Evolutionary conservation across 768 basidiomycete species (phyloP).

Genomic region (Rhizopogon vinicolor): DNA sequence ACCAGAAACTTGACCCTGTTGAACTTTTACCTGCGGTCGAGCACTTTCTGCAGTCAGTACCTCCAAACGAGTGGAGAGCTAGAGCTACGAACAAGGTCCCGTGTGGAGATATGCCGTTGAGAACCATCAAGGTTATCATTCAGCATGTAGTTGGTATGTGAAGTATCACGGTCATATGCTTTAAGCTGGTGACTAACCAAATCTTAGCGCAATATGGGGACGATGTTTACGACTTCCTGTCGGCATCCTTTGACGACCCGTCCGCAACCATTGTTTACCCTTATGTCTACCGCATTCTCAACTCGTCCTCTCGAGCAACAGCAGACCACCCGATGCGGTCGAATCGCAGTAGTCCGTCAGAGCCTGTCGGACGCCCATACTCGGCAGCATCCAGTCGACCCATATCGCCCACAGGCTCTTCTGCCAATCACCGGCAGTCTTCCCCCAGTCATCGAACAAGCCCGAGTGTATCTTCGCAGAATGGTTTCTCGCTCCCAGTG

Average conservation of each 20-base stretch:
- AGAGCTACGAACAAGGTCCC: constrained; percentile 88
- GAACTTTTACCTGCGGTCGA: constrained; percentile 92
- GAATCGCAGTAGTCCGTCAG: constrained; percentile 21
- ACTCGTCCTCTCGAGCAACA: constrained; percentile 49
- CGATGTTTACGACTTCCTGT: constrained; percentile 87
- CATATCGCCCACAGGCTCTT: constrained; percentile 66
- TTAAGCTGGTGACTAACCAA: constrained; percentile 8
- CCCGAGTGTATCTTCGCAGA: constrained; percentile 59
- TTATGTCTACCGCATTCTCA: constrained; percentile 89
- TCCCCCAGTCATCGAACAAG: constrained; percentile 65
- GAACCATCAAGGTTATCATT: constrained; percentile 97
- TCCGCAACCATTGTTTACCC: constrained; percentile 96
- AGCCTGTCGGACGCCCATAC: constrained; percentile 40
- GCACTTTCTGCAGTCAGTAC: constrained; percentile 87
- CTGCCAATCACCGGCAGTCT: constrained; percentile 48
- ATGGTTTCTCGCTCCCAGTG: constrained; percentile 46
- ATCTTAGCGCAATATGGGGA: constrained; percentile 74
- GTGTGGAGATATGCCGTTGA: constrained; percentile 94
- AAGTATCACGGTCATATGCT: neutral
- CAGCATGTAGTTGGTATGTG: constrained; percentile 93
- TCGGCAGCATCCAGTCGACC: constrained; percentile 67
- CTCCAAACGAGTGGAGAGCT: constrained; percentile 94
- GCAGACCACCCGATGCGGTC: constrained; percentile 28
- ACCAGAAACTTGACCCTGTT: constrained; percentile 76
- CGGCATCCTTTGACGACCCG: constrained; percentile 90